Conservation (phyloP, 495 filamentous ascomycete genomes). For the Podospora appendiculata region DNA sequence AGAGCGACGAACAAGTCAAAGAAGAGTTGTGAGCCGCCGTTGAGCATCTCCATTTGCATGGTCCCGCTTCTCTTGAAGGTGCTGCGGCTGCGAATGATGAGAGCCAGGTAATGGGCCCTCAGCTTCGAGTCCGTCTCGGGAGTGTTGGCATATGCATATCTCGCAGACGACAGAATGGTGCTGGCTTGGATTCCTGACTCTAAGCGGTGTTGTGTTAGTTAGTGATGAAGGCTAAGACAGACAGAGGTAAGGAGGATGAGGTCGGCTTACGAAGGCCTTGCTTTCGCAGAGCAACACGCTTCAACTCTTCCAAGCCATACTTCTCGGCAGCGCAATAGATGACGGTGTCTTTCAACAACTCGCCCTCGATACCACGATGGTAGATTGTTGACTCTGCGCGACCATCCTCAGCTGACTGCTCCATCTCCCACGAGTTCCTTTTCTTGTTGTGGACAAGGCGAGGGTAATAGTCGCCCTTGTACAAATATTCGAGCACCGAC, state of each 20-base stretch:
- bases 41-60: slow-evolving; percentile 94
- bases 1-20: slow-evolving; percentile 92
- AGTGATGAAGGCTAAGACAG: neutral
- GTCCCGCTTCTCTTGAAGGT: slow-evolving; percentile 92
- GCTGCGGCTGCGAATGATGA: slow-evolving; percentile 75
- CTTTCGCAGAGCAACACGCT: slow-evolving; percentile 75
- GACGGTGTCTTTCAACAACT: slow-evolving; percentile 79
- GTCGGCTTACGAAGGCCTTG: slow-evolving; percentile 57
- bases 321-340: slow-evolving; percentile 84
- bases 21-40: slow-evolving; percentile 70
- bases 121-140: slow-evolving; percentile 83
- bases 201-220: slow-evolving; percentile 7
- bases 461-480: slow-evolving; percentile 88
- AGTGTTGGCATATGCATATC: slow-evolving; percentile 83
- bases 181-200: slow-evolving; percentile 73
- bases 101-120: slow-evolving; percentile 81
- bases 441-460: slow-evolving; percentile 63
- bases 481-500: slow-evolving; percentile 82
- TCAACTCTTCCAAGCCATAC: slow-evolving; percentile 73
- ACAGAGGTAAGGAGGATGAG: neutral
- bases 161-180: slow-evolving; percentile 75
- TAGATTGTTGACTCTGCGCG: slow-evolving; percentile 60
- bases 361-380: slow-evolving; percentile 53
- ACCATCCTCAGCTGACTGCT: slow-evolving; percentile 41
- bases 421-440: slow-evolving; percentile 63